Evolutionary conservation across 129 eudicot species (phyloP).

Genomic region (Apium graveolens): DNA sequence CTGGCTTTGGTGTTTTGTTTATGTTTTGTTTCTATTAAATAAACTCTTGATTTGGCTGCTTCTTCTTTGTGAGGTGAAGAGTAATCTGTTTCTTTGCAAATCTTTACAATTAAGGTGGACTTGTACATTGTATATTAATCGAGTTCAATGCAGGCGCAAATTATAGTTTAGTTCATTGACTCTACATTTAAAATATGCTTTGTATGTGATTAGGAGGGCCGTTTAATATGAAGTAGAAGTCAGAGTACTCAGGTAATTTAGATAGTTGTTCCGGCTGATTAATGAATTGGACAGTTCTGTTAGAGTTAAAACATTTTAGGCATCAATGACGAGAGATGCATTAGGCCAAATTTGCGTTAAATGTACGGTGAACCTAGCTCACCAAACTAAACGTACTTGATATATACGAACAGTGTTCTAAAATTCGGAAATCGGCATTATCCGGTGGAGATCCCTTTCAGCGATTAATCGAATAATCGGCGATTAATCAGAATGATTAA

Average conservation of each 20-base stretch:
- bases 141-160: constrained; percentile 1
- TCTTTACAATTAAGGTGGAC: neutral
- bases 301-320: neutral
- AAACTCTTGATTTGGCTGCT: constrained; percentile 1
- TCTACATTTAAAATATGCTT: neutral
- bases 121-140: constrained; percentile 3
- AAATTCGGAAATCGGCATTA: too few species aligned
- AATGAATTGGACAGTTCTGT: neutral
- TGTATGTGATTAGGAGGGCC: neutral
- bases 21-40: neutral
- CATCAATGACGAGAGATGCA: neutral
- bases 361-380: neutral
- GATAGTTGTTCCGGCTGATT: neutral
- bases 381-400: neutral
- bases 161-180: neutral
- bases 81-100: constrained; percentile 1
- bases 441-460: too few species aligned
- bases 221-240: neutral
- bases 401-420: too few species aligned
- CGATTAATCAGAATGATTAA: too few species aligned
- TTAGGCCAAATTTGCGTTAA: neutral
- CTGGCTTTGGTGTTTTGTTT: constrained; percentile 13
- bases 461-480: too few species aligned
- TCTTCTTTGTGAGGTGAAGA: neutral
- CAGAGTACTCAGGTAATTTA: neutral